These are phyloP conservation scores for Verbascum thapsus DNA, from an alignment of 257 asterid genomes.

Conservation along the genomic window DNA sequence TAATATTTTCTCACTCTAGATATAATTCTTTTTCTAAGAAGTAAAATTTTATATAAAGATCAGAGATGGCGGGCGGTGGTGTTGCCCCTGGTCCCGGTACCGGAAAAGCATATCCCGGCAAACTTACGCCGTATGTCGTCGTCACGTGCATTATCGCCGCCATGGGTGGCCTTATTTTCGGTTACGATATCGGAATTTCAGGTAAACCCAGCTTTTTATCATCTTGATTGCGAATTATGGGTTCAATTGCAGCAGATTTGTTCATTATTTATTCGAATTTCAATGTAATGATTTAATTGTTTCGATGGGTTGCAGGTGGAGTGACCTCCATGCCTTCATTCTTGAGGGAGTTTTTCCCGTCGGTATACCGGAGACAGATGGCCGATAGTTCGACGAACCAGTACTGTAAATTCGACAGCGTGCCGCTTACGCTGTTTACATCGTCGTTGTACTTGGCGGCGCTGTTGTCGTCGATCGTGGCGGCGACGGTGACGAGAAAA, in stretches of 20 bases:
- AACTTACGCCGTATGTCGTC: conserved; percentile 64
- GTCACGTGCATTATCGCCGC: conserved; percentile 79
- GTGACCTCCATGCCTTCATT: conserved; percentile 86
- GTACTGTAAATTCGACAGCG: conserved; percentile 85
- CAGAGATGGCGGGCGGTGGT: conserved; percentile 97
- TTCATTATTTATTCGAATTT: too few relatives aligned
- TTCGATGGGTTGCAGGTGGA: conserved; percentile 53
- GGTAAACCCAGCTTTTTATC: conserved; percentile 45
- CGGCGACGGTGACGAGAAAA: conserved; percentile 62
- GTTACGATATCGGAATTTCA: conserved; percentile 88
- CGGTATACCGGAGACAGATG: conserved; percentile 52
- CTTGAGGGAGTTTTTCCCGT: conserved; percentile 61
- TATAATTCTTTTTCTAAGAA: too few relatives aligned
- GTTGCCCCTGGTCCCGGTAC: conserved; percentile 44
- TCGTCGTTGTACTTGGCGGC: conserved; percentile 89
- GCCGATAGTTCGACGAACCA: conserved; percentile 56
- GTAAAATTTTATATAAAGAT: too few relatives aligned
- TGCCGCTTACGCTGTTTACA: conserved; percentile 69
- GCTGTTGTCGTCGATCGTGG: conserved; percentile 63
- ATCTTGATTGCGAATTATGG: too few relatives aligned
- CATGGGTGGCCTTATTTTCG: conserved; percentile 92
- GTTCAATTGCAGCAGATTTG: too few relatives aligned
- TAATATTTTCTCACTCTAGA: too few relatives aligned
- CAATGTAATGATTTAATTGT: neutral
- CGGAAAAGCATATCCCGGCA: conserved; percentile 72